Base-by-base conservation (phyloP, 176 grass and related monocot genomes). In the Eremochloa ophiuroides region DNA sequence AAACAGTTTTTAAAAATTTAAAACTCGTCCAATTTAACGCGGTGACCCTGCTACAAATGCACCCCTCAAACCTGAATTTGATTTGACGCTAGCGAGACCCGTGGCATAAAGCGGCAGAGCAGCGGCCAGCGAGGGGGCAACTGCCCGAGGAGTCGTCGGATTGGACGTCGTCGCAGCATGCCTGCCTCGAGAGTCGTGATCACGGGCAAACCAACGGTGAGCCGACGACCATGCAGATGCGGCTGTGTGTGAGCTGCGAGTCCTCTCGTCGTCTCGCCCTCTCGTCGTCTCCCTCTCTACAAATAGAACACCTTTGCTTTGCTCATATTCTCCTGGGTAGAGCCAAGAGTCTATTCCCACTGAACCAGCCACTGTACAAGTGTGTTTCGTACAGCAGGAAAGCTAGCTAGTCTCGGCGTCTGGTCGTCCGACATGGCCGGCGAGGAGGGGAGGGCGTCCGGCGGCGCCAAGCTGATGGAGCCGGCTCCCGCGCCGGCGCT, bases 121-220 rank as follows among this genome's bases (percentile, higher is more conserved):
- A 7, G 6, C 14, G 1, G 1, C n/a, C n/a, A n/a, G n/a, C n/a
- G n/a, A n/a, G 38, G 16, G 46, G 46, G 46, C 46, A 48, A 18
- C 46, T 48, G 46, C 46, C 46, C 46, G 46, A 48, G 46, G 46
- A 48, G 17, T 16, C 9, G 26, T 53, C 18, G 5, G 79, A 83
- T 58, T 83, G 66, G 44, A 87, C 80, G 74, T 42, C 10, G 48
- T 20, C 48, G 56, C 80, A 6, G 42, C 43, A 80, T 22, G 61
- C 43, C n/a, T n/a, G n/a, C n/a, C 27, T 78, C 66, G 33, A 39
- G 46, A 27, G 13, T 30, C 59, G 58, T 79, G 38, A 14, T 5
- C 56, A 26, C 30, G 47, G 72, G 33, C 18, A 1, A 70, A 46
- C 7, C 62, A 27, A 87, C 66, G 80, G 74, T 28, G n/a, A n/a